Evolutionary conservation across 768 basidiomycete genomes (phyloP).

Genomic region (Calocybe gangraenosa): DNA sequence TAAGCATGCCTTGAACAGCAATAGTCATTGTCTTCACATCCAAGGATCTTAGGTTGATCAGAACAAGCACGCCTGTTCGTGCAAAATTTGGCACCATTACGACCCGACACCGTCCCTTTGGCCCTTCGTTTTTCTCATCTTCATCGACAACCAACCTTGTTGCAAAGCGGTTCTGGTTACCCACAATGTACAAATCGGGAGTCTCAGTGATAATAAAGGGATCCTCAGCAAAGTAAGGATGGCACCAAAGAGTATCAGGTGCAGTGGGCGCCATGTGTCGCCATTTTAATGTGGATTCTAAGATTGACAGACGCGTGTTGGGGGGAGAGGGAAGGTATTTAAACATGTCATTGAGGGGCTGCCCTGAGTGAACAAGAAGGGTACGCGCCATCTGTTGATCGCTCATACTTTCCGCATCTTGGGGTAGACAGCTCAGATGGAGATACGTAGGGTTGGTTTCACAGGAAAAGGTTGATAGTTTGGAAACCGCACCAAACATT

Average conservation of each 20-base stretch:
- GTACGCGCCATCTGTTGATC: conserved; percentile 38
- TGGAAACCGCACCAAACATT: conserved; percentile 73
- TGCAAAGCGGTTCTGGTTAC: conserved; percentile 81
- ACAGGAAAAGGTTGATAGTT: conserved; percentile 60
- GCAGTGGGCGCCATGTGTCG: conserved; percentile 98
- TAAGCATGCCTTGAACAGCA: conserved; percentile 42
- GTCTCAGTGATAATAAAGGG: conserved; percentile 87
- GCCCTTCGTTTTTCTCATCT: conserved; percentile 25
- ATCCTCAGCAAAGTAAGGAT: conserved; percentile 83
- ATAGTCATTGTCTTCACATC: conserved; percentile 63
- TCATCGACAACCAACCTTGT: conserved; percentile 59
- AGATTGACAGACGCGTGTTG: conserved; percentile 67
- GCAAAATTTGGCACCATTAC: conserved; percentile 81
- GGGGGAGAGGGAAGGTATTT: conserved; percentile 80
- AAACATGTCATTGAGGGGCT: conserved; percentile 92
- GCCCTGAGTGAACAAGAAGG: conserved; percentile 84
- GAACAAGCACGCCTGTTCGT: conserved; percentile 70
- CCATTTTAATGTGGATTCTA: conserved; percentile 83
- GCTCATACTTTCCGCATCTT: conserved; percentile 13
- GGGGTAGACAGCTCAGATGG: conserved; percentile 44
- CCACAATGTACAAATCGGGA: conserved; percentile 90
- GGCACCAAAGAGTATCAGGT: conserved; percentile 98
- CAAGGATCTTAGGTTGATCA: conserved; percentile 77
- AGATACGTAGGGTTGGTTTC: conserved; percentile 92
- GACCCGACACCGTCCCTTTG: conserved; percentile 52